Conservation (phyloP, 1,139 yeast species). For the Saccharomyces hybrid region DNA sequence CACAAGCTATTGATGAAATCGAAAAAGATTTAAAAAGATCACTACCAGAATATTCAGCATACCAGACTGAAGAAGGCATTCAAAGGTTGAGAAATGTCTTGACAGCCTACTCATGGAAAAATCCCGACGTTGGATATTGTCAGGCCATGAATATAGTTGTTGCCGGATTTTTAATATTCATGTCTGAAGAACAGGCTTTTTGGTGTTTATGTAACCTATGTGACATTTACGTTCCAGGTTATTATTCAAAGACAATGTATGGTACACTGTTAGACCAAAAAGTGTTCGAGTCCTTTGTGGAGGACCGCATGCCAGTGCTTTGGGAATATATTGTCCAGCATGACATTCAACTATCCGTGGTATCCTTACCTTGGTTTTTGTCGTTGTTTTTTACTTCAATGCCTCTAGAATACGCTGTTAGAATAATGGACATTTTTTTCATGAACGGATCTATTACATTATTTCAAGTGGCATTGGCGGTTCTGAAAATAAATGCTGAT, state of each 20-base stretch:
- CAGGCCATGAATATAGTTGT: constrained; percentile 98
- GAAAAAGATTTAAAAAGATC: constrained; percentile 94
- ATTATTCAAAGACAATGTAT: constrained; percentile 95
- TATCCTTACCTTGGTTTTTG: constrained; percentile 93
- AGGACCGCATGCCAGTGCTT: constrained; percentile 79
- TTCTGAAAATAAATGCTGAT: constrained; percentile 80
- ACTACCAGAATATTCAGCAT: constrained; percentile 92
- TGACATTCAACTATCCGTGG: constrained; percentile 92
- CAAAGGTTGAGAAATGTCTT: constrained; percentile 75
- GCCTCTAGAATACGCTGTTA: constrained; percentile 90
- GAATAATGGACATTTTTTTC: constrained; percentile 87
- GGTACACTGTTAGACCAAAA: constrained; percentile 92
- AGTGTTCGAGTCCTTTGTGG: constrained; percentile 86
- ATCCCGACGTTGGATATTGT: constrained; percentile 96
- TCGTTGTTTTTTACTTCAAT: constrained; percentile 84
- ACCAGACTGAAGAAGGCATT: constrained; percentile 81
- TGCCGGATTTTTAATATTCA: constrained; percentile 86
- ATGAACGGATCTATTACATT: constrained; percentile 83
- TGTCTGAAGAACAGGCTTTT: constrained; percentile 96
- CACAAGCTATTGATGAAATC: constrained; percentile 90
- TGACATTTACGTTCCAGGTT: constrained; percentile 85
- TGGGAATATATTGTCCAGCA: constrained; percentile 73
- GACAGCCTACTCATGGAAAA: constrained; percentile 93
- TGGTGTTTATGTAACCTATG: constrained; percentile 85
- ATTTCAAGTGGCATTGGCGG: constrained; percentile 90